Evolutionary conservation across 2,329 filamentous ascomycete species (phyloP), one percentile per base, ranked within the genome.

Genomic region (Stachybotrys elegans): DNA sequence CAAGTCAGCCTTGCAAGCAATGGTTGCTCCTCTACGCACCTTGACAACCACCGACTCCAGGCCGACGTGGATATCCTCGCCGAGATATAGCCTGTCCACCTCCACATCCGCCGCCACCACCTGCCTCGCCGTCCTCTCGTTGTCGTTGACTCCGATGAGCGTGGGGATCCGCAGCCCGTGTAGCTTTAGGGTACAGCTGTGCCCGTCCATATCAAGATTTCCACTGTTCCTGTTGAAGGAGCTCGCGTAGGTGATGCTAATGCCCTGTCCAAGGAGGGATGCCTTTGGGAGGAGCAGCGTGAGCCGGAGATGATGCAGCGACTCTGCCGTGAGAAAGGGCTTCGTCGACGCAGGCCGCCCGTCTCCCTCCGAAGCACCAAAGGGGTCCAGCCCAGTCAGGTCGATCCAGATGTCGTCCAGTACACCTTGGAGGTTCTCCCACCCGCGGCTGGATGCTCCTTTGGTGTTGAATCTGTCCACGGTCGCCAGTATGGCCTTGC

Each of bases 61-160:
- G 7, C 68, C 60, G 6, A 65, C 60, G 57, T 81, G 79, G 16
- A 68, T 62, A 58, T 88, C 79, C 17, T 62, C 60, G 11, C 53
- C 50, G 9, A 59, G 59, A 31, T 66, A 57, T 37, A 75, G 69
- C 41, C 67, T 64, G 44, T 87, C 82, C 40, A 88, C 66, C 59
- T 79, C 76, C 11, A 88, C 59, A 44, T 77, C 83, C 9, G 78
- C 73, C 14, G 84, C 65, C 2, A 88, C 74, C 42, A 84, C 74
- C 65, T 90, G 86, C 63, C 80, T 85, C 4, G 72, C 75, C 27
- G 65, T 51, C 49, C 86, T 70, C 71, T 91, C 86, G 54, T 89
- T 85, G 19, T 69, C 61, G 55, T 91, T 89, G 22, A 91, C 77
- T 1, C 86, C 86, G 38, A 91, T 78, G 40, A 91, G 61, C 23